Evolutionary conservation across 768 basidiomycete species (phyloP), one percentile per base, ranked within the genome.

Genomic region (Tricholoma sp.): DNA sequence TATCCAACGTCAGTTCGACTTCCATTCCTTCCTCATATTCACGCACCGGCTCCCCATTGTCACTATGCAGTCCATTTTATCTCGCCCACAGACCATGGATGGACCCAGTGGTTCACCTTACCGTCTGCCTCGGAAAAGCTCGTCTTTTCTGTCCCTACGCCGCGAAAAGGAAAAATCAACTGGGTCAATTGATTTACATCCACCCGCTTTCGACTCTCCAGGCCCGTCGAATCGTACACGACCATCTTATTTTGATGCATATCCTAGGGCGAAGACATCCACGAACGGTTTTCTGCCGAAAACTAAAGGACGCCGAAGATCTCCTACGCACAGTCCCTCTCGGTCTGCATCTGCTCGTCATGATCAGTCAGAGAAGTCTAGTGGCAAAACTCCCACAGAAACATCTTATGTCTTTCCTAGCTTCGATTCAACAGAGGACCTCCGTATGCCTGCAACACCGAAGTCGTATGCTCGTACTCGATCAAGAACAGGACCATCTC

Each of bases 401-500:
- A 44, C 72, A 17, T 72, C 72, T 39, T 76, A 74, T 55, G 62
- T 74, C 48, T 81, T 81, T 58, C 80, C 72, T 59, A 74, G 60
- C 50, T 69, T 70, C 56, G 74, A 75, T 53, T 64, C 70, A 12
- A 54, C 66, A 48, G 68, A 69, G 13, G 68, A 76, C 48, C 53
- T 63, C 28, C 37, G 58, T 12, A 59, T 60, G n/a, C 57, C 67
- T 31, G 59, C 67, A 29, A 59, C 64, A 34, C 65, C 72, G 18
- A 69, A 61, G 28, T 68, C 69, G 33, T 72, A 76, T 58, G 56
- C 75, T 39, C 79, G 84, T 39, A 70, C 76, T 15, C 78, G 84
- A 36, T 84, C 83, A 29, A 76, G 77, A 52, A 84, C 84, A 10
- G 83, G 84, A 7, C 84, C 83, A 28, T 84, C 84, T 10, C 70